Evolutionary conservation across 2,329 filamentous ascomycete species (phyloP).

Genomic region (Chaetothyriales sp.): DNA sequence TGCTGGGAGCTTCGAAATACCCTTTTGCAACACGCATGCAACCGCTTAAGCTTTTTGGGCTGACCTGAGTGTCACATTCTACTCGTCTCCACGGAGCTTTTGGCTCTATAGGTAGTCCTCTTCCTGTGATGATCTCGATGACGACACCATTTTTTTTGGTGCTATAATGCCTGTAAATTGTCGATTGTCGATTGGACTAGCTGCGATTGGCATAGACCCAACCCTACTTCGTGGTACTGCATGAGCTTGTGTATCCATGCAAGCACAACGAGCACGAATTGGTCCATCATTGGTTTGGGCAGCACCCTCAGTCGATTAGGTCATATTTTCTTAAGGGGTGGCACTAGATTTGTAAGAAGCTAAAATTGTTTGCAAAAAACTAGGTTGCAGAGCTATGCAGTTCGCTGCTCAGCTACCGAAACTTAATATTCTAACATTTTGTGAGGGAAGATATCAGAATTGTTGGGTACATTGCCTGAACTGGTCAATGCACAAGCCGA

Average conservation of each 20-base stretch:
- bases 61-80: neutral
- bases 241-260: neutral
- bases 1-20: too few species aligned
- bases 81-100: too few species aligned
- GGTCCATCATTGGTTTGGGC: neutral
- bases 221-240: neutral
- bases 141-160: too few species aligned
- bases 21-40: neutral
- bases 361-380: neutral
- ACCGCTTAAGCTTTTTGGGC: neutral
- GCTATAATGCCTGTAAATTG: too few species aligned
- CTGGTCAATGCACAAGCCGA: neutral
- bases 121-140: too few species aligned
- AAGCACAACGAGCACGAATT: neutral
- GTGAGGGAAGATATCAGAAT: neutral
- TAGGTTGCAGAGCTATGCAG: neutral
- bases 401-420: neutral
- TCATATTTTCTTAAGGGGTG: neutral
- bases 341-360: neutral
- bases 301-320: neutral
- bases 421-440: neutral
- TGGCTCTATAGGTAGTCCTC: too few species aligned
- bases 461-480: neutral
- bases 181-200: neutral
- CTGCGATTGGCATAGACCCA: neutral